Percentiles rank a stretch among this genome's conserved stretches.
Conservation (phyloP, 306 rosid species). For the Oxytropis ochrocephala region DNA sequence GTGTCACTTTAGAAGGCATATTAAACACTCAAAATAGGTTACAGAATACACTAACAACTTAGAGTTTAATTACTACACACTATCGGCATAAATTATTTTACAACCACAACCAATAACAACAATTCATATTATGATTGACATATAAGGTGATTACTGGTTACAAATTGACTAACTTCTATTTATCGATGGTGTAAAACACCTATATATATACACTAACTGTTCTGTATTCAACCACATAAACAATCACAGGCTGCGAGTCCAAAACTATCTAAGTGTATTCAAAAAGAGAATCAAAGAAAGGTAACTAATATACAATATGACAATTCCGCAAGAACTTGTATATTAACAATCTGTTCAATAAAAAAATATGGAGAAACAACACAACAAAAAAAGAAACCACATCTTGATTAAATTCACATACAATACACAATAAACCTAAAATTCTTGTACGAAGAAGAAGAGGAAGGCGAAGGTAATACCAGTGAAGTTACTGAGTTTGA, state of each 20-base stretch:
- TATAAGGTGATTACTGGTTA: no score
- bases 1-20: background rate
- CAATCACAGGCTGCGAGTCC: background rate
- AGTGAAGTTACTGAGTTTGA: constrained; percentile 57
- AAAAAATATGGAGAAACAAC: background rate
- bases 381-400: background rate
- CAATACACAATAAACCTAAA: no score
- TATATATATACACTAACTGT: no score
- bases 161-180: no score
- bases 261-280: background rate
- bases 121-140: no score
- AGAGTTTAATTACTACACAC: no score
- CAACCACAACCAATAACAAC: no score
- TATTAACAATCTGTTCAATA: no score
- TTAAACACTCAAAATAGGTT: background rate
- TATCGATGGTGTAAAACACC: no score
- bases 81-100: no score
- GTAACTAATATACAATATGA: background rate
- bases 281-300: background rate
- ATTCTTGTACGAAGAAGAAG: no score
- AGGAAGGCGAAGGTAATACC: constrained; percentile 24
- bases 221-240: background rate
- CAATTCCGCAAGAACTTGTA: background rate
- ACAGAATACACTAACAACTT: background rate
- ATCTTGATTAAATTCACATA: background rate